Conservation (phyloP, 345 rosid species). For the Sisymbrium irio region DNA sequence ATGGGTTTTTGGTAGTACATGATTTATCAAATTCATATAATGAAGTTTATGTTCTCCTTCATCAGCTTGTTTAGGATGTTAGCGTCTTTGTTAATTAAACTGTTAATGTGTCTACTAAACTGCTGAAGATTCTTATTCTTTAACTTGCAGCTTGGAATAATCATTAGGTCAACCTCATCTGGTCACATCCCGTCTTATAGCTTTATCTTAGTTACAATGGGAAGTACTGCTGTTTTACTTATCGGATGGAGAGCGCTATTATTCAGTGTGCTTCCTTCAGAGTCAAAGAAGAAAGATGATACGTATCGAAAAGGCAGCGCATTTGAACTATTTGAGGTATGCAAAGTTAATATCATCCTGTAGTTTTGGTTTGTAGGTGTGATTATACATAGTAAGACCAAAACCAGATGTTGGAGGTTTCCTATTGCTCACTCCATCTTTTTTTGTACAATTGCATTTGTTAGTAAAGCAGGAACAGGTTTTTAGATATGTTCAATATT, state of each 20-base stretch:
- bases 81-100: neutral
- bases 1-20: neutral
- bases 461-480: constrained; percentile 1
- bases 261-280: constrained; percentile 49
- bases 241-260: constrained; percentile 68
- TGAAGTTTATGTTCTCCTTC: too few relatives aligned
- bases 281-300: constrained; percentile 63
- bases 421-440: too few relatives aligned
- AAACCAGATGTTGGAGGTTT: neutral
- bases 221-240: constrained; percentile 67
- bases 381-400: neutral
- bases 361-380: neutral
- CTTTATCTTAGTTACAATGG: constrained; percentile 67
- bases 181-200: constrained; percentile 55
- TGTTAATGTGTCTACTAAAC: neutral
- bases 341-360: neutral
- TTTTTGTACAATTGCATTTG: neutral
- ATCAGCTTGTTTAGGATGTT: neutral
- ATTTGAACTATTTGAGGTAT: constrained; percentile 89
- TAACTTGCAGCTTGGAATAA: constrained; percentile 52
- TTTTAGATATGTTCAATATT: neutral
- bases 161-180: constrained; percentile 51
- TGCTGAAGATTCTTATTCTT: neutral
- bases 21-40: too few relatives aligned
- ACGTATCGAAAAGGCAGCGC: constrained; percentile 71